These are phyloP conservation scores for Fusarium sp. DNA, from an alignment of 2,329 filamentous ascomycete genomes.

Conservation along the genomic window DNA sequence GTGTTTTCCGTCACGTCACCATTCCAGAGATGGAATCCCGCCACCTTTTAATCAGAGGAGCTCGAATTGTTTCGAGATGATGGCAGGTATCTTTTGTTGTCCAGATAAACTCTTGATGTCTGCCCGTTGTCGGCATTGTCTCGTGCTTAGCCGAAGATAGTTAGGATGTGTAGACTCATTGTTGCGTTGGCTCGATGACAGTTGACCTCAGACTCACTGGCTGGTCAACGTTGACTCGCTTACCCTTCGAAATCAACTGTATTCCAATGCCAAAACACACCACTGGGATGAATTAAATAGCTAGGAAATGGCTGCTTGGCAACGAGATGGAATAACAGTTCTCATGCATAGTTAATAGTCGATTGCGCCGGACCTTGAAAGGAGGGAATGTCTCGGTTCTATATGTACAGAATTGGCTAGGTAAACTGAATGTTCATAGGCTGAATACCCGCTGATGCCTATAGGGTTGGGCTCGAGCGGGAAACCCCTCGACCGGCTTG, in stretches of 20 bases:
- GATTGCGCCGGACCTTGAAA: background rate
- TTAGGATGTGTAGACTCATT: background rate
- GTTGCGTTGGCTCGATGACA: background rate
- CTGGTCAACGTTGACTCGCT: background rate
- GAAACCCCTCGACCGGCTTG: background rate
- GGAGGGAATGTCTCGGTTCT: background rate
- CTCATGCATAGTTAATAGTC: background rate
- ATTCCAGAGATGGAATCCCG: background rate
- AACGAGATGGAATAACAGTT: background rate
- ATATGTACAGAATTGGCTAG: background rate
- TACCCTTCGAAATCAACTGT: background rate
- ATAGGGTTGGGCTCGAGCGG: background rate
- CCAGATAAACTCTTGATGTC: background rate
- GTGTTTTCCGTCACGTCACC: background rate
- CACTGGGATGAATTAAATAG: background rate
- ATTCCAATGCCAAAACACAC: background rate
- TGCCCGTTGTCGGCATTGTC: background rate
- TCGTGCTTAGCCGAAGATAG: background rate
- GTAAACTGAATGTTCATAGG: background rate
- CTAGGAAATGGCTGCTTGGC: background rate
- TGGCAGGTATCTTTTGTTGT: background rate
- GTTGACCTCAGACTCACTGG: background rate
- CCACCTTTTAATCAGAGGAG: background rate
- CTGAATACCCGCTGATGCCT: background rate
- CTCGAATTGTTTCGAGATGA: background rate